These are phyloP conservation scores for Dimargaris verticillata DNA, from an alignment of 192 early-diverging fungal genomes.

Conservation along the genomic window DNA sequence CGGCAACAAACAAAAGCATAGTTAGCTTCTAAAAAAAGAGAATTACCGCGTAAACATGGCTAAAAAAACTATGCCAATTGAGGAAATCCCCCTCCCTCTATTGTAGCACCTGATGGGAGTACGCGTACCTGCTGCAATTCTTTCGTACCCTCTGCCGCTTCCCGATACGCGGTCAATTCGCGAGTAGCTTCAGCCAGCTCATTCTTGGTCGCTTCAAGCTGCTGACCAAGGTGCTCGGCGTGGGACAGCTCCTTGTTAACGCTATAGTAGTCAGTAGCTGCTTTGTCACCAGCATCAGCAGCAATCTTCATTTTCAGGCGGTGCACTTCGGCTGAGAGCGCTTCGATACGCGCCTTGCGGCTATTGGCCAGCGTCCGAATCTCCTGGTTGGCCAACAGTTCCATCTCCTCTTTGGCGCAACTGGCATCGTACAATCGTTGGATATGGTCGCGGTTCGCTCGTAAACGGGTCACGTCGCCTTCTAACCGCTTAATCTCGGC, in stretches of 20 bases:
- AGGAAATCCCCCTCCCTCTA: not conserved
- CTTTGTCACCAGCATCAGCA: slow-evolving; percentile 19
- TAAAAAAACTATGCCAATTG: not conserved
- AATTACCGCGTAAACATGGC: not conserved
- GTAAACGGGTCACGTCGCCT: not conserved
- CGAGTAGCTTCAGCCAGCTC: not conserved
- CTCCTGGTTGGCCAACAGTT: slow-evolving; percentile 2
- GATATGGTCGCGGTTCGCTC: slow-evolving; percentile 3
- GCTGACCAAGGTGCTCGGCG: slow-evolving; percentile 14
- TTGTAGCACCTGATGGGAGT: not conserved
- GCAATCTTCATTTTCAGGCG: slow-evolving; percentile 21
- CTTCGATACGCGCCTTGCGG: slow-evolving; percentile 25
- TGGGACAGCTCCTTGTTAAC: slow-evolving; percentile 13
- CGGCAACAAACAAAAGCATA: not conserved
- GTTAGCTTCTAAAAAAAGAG: not conserved
- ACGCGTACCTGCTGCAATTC: not conserved
- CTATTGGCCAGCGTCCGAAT: slow-evolving; percentile 8
- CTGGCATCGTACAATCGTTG: not conserved
- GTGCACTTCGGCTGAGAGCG: slow-evolving; percentile 22
- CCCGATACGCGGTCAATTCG: not conserved
- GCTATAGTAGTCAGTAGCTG: slow-evolving; percentile 18
- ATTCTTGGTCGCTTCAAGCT: slow-evolving; percentile 14
- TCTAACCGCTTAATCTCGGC: slow-evolving; percentile 8
- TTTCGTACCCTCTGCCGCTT: not conserved
- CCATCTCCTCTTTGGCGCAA: slow-evolving; percentile 6